phyloP scores from a whole-genome alignment of 2,329 filamentous ascomycete genomes.

The Ascochyta clinopodiicola region DNA sequence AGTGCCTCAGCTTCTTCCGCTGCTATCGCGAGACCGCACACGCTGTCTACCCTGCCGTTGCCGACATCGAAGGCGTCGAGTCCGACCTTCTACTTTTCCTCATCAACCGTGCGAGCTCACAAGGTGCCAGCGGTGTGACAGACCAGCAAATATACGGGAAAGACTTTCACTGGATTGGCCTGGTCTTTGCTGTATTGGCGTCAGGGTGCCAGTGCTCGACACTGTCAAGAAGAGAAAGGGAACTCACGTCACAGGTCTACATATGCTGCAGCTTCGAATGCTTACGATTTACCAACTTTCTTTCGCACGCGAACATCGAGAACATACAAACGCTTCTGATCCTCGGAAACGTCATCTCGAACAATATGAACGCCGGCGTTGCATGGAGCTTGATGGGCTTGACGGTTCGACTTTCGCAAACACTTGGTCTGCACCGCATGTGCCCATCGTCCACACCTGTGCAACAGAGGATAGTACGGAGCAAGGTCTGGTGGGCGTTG shows the following conservation, averaged over 20 bases:
- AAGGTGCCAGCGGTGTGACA: conserved; percentile 53
- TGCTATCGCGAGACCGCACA: conserved; percentile 65
- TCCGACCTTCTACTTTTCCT: conserved; percentile 61
- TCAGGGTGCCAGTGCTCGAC: conserved; percentile 68
- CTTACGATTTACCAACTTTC: conserved; percentile 67
- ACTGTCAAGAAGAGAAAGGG: conserved; percentile 64
- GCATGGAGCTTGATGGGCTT: conserved; percentile 66
- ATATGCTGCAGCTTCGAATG: conserved; percentile 71
- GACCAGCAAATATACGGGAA: conserved; percentile 65
- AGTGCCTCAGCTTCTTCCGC: conserved; percentile 64
- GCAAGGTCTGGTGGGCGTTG: conserved; percentile 63
- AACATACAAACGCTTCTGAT: conserved; percentile 68
- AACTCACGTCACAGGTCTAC: conserved; percentile 69
- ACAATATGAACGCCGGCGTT: conserved; percentile 70
- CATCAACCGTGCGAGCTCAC: conserved; percentile 56
- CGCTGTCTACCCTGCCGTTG: conserved; percentile 66
- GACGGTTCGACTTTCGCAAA: conserved; percentile 66
- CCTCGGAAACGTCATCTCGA: conserved; percentile 67
- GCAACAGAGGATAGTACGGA: conserved; percentile 51
- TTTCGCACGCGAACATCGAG: conserved; percentile 66
- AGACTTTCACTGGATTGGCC: conserved; percentile 63
- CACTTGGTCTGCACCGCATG: conserved; percentile 65
- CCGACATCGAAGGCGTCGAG: conserved; percentile 63
- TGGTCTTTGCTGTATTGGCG: conserved; percentile 68
- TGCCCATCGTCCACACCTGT: conserved; percentile 60